Conservation (phyloP, 2,329 filamentous ascomycete genomes). For the Ophiostoma ips region DNA sequence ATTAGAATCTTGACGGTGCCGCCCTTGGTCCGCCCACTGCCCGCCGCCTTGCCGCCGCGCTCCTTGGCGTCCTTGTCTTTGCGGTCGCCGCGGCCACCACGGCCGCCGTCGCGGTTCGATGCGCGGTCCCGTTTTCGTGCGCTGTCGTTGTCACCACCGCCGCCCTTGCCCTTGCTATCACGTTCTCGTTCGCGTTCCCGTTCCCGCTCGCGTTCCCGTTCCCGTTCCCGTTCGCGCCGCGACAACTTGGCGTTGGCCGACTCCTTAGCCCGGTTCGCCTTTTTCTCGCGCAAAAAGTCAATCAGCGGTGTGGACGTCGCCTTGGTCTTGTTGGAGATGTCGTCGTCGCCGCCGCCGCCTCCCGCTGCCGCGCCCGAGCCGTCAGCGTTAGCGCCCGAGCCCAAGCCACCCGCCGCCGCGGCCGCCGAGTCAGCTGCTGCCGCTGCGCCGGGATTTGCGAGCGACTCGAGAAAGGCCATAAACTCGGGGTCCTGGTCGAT, state of each 20-base stretch:
- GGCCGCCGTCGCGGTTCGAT: background rate
- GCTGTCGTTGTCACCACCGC: constrained; percentile 17
- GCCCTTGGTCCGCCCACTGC: constrained; percentile 30
- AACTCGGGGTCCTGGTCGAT: constrained; percentile 97
- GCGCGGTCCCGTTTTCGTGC: background rate
- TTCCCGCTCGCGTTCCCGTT: background rate
- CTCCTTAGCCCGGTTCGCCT: constrained; percentile 57
- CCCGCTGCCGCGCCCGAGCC: background rate
- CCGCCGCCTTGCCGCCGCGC: constrained; percentile 17
- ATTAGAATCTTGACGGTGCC: constrained; percentile 51
- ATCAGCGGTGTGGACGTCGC: constrained; percentile 77
- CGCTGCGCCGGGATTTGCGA: constrained; percentile 52
- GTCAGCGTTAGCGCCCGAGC: background rate
- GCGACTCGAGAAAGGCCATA: constrained; percentile 75
- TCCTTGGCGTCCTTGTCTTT: constrained; percentile 56
- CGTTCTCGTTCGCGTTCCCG: constrained; percentile 15
- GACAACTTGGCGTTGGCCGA: constrained; percentile 36
- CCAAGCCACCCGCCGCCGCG: background rate
- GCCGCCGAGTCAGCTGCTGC: constrained; percentile 18
- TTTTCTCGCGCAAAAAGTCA: constrained; percentile 83
- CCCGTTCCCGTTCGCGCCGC: background rate
- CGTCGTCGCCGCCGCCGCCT: constrained; percentile 27
- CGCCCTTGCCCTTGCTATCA: constrained; percentile 32
- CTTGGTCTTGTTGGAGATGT: constrained; percentile 41
- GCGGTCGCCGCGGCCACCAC: background rate